A percentile compares a stretch with the other conserved stretches of the same genome.
Evolutionary conservation across 1,284 basidiomycete species (phyloP).

Genomic region (Fomes fomentarius): DNA sequence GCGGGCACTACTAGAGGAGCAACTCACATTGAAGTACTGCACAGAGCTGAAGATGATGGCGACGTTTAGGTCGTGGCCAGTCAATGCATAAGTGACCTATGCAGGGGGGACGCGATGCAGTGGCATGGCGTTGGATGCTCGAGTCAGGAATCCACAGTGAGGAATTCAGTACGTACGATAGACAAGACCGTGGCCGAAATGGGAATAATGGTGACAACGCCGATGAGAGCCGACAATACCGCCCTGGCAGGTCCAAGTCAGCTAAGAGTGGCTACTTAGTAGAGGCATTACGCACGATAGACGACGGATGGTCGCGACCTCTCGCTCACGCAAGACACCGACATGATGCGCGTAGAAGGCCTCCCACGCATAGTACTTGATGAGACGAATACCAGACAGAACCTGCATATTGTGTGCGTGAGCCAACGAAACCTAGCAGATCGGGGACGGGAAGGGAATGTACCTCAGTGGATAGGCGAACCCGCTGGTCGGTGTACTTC

Average conservation of each 20-base stretch:
- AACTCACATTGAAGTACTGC: conserved; percentile 72
- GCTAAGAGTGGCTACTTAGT: neutral
- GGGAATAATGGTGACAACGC: conserved; percentile 63
- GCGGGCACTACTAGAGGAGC: neutral
- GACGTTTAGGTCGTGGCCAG: conserved; percentile 65
- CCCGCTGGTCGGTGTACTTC: conserved; percentile 72
- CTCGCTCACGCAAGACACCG: conserved; percentile 50
- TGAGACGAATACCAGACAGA: conserved; percentile 62
- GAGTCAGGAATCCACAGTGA: too few species aligned
- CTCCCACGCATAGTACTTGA: conserved; percentile 69
- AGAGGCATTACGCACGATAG: conserved; percentile 45
- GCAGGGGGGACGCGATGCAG: too few species aligned
- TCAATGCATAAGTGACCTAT: conserved; percentile 71
- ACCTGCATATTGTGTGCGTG: conserved; percentile 38
- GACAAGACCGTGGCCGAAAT: conserved; percentile 70
- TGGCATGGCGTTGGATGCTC: neutral
- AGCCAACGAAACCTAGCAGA: neutral
- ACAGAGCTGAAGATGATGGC: conserved; percentile 77
- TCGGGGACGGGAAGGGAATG: neutral
- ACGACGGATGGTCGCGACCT: conserved; percentile 53
- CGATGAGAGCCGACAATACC: conserved; percentile 56
- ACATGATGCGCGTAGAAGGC: conserved; percentile 63
- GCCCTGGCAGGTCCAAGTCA: conserved; percentile 2
- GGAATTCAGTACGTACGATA: conserved; percentile 50
- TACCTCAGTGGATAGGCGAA: conserved; percentile 66